Percentiles rank a stretch among this genome's conserved stretches.
These are phyloP conservation scores for Phytophthora vignae DNA, from an alignment of 352 stramenopile genomes.

Conservation along the genomic window DNA sequence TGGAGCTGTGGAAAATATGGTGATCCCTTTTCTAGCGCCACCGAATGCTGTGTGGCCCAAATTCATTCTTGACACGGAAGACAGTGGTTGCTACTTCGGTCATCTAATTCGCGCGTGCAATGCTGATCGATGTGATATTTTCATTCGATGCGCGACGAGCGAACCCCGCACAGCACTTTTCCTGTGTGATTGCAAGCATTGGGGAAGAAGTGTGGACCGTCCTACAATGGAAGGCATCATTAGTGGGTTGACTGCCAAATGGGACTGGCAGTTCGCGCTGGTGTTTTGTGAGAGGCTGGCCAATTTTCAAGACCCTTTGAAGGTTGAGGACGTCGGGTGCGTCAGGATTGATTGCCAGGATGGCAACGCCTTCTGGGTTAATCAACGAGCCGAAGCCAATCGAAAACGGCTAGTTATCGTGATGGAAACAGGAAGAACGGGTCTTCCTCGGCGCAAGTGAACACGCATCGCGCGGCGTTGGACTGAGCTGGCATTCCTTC, in stretches of 20 bases:
- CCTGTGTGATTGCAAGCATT: background rate
- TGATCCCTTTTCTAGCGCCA: background rate
- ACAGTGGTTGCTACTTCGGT: background rate
- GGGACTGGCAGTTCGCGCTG: background rate
- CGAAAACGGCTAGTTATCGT: background rate
- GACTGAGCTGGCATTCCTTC: background rate
- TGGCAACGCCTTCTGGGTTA: background rate
- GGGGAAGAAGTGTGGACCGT: background rate
- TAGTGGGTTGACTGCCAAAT: background rate
- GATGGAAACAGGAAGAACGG: background rate
- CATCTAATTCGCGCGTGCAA: background rate
- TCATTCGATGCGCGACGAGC: background rate
- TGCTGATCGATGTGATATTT: background rate
- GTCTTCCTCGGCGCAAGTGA: background rate
- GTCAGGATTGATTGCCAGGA: background rate
- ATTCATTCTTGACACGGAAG: background rate
- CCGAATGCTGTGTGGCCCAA: background rate
- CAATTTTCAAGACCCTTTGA: background rate
- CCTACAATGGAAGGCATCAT: background rate
- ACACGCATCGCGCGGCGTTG: background rate
- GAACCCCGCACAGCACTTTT: background rate
- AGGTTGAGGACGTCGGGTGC: background rate
- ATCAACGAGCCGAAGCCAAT: background rate
- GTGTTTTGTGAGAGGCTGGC: background rate
- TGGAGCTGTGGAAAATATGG: background rate